phyloP scores from a whole-genome alignment of 306 rosid species.

The Cucurbita moschata region DNA sequence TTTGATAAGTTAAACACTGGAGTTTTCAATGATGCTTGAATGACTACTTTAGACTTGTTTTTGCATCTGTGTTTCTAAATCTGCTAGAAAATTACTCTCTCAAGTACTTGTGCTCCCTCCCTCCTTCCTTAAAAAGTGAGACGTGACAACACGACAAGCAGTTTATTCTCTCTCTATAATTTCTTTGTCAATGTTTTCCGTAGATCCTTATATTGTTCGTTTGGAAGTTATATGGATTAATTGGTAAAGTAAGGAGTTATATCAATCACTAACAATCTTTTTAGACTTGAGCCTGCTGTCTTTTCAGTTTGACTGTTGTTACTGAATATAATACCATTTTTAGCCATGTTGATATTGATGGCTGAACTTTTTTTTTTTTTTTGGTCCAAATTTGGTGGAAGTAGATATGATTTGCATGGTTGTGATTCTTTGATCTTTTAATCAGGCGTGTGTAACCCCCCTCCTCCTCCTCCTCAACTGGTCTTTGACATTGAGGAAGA shows the following conservation, averaged over 20 bases:
- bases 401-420: not conserved
- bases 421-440: not conserved
- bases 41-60: not conserved
- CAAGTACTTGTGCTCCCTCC: too few species aligned
- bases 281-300: not conserved
- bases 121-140: too few species aligned
- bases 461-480: too few species aligned
- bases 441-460: not conserved
- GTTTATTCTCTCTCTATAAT: not conserved
- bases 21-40: not conserved
- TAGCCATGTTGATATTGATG: not conserved
- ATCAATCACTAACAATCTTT: not conserved
- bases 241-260: not conserved
- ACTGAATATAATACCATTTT: not conserved
- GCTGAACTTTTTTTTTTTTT: too few species aligned
- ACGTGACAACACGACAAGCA: not conserved
- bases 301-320: not conserved
- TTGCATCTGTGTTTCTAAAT: not conserved
- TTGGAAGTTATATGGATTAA: not conserved
- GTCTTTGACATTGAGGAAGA: not conserved
- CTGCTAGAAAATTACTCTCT: not conserved
- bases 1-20: not conserved
- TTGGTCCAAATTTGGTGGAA: not conserved
- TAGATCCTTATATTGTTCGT: not conserved
- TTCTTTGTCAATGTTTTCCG: not conserved